phyloP scores from a whole-genome alignment of 805 yeast species.

The Tetrapisispora namnaoensis region DNA sequence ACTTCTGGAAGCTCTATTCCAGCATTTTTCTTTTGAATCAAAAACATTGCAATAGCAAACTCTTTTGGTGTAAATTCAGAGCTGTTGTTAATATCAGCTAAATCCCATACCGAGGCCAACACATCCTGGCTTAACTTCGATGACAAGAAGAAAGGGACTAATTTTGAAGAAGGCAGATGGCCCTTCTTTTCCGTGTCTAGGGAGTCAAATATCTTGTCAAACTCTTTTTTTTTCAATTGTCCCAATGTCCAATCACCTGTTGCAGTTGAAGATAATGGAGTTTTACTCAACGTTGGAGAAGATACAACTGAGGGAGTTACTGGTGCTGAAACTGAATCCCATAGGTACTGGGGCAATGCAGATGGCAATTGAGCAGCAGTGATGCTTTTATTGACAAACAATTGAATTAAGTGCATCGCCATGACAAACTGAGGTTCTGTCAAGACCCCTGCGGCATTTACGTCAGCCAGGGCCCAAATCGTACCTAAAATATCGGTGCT shows the following conservation, averaged over 20 bases:
- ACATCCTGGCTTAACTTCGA: constrained; percentile 77
- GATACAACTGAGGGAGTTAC: neutral
- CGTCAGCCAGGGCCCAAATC: constrained; percentile 83
- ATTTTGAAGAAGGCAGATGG: constrained; percentile 59
- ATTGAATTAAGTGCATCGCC: constrained; percentile 90
- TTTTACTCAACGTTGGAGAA: constrained; percentile 1
- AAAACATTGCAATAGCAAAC: constrained; percentile 85
- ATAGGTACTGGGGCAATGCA: constrained; percentile 33
- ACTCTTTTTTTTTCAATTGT: constrained; percentile 59
- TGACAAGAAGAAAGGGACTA: constrained; percentile 80
- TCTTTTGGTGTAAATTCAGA: constrained; percentile 73
- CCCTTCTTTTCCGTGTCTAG: constrained; percentile 60
- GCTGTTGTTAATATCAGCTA: constrained; percentile 76
- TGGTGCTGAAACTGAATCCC: constrained; percentile 28
- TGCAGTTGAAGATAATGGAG: neutral
- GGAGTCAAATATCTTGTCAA: constrained; percentile 64
- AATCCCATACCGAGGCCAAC: constrained; percentile 87
- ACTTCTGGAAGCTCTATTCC: constrained; percentile 38
- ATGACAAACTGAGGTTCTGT: constrained; percentile 67
- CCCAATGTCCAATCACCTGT: constrained; percentile 53
- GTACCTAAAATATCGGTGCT: constrained; percentile 69
- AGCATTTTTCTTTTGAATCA: constrained; percentile 71
- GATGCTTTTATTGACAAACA: constrained; percentile 50
- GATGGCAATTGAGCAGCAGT: constrained; percentile 48
- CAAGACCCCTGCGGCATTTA: constrained; percentile 60